These are phyloP conservation scores for Corrigiola litoralis DNA, from an alignment of 179 eudicot species.

Conservation along the genomic window DNA sequence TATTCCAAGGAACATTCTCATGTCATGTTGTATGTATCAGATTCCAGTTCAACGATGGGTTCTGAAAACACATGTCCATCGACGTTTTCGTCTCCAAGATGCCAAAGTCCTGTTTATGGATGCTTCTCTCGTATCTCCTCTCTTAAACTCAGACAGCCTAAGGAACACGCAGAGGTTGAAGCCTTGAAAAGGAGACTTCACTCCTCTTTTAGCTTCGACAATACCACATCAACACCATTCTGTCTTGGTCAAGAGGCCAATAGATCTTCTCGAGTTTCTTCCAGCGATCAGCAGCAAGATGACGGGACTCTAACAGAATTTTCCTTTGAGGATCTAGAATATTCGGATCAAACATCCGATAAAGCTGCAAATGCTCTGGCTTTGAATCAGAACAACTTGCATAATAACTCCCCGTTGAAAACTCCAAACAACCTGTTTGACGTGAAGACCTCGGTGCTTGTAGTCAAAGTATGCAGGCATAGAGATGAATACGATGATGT, in stretches of 20 bases:
- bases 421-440: conserved; percentile 30
- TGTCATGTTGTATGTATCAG: conserved; percentile 29
- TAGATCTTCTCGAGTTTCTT: conserved; percentile 2
- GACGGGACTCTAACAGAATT: conserved; percentile 25
- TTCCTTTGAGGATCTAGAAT: conserved; percentile 22
- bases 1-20: neutral
- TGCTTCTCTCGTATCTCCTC: conserved; percentile 29
- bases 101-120: conserved; percentile 23
- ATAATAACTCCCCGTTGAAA: conserved; percentile 9
- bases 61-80: conserved; percentile 38
- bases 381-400: neutral
- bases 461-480: conserved; percentile 41
- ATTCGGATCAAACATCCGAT: conserved; percentile 7
- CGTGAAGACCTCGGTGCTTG: conserved; percentile 26
- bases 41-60: conserved; percentile 50
- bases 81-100: conserved; percentile 52
- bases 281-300: conserved; percentile 13
- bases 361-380: neutral
- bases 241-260: conserved; percentile 5
- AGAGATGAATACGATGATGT: conserved; percentile 25
- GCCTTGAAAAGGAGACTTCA: neutral
- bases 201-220: conserved; percentile 13
- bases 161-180: conserved; percentile 7
- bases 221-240: neutral
- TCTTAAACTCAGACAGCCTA: neutral